Evolutionary conservation across 805 yeast genomes (phyloP), one percentile per base, ranked within the genome.

Genomic region (Wickerhamiella spandovensis): DNA sequence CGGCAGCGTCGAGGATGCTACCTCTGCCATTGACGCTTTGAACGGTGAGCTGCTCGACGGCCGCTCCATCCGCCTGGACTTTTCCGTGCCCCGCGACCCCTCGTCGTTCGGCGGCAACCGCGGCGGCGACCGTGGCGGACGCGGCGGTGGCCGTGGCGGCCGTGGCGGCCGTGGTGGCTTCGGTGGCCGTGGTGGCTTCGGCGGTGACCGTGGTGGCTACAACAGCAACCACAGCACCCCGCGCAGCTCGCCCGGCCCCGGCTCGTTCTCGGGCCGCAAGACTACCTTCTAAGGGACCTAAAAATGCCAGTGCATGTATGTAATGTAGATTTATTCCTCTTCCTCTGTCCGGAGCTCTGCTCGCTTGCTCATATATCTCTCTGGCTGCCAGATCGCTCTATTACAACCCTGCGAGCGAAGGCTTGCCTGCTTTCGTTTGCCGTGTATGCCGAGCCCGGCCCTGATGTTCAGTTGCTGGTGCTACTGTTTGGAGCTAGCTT

Each of bases 31-130:
- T 56, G 87, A 82, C 57, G 89, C 84, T 51, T 70, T 88, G 71
- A 84, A 86, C 68, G 97, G 97, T 67, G 83, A 82, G 69, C 78
- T 80, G 73, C 75, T 92, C 61, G 88, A 80, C 56, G 95, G 95
- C 60, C 82, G 98, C 74, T 79, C 96, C 54, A 84, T 92, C 63
- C 84, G 98, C 77, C 76, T 92, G 59, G 98, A 92, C 72, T 92
- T 68, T 78, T 85, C 96, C 48, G 79, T 95, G 51, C 97, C 98
- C 69, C 84, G 82, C 68, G 88, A 83, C 57, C 67, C 67, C 55
- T 62, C 71, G 60, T 48, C 53, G 37, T 57, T 57, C 18, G 50
- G 51, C 46, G 50, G 54, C 47, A 54, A 57, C 38, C 54, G 56
- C 39, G 53, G 52, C 38, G 50, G 62, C 25, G 49, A 53, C 41